Percentiles rank a stretch among this genome's conserved stretches.
phyloP scores from a whole-genome alignment of 176 grass and related monocot genomes.

The Zoysia pacifica region DNA sequence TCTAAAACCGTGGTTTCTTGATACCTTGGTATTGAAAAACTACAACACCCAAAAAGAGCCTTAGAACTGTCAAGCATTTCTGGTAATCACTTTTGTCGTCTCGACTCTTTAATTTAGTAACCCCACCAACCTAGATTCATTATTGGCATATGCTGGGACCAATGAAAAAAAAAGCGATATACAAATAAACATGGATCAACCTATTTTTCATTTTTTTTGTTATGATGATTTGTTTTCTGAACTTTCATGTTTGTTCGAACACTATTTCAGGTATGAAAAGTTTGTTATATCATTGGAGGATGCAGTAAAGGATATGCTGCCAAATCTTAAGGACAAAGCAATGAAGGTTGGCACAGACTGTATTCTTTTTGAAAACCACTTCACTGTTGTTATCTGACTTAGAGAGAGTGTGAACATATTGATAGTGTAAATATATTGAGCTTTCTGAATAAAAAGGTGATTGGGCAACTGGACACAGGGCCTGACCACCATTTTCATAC shows the following conservation, averaged over 20 bases:
- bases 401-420: no score
- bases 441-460: background rate
- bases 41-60: no score
- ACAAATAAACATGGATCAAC: background rate
- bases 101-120: constrained; percentile 12
- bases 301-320: constrained; percentile 94
- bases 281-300: constrained; percentile 92
- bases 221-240: background rate
- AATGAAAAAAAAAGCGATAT: background rate
- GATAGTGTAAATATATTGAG: background rate
- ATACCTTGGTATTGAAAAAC: no score
- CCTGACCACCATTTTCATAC: constrained; percentile 11
- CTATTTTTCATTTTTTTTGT: constrained; percentile 18
- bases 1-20: no score
- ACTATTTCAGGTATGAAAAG: constrained; percentile 76
- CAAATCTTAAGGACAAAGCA: constrained; percentile 95
- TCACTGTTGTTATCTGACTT: background rate
- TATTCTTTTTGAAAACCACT: constrained; percentile 25
- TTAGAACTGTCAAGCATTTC: constrained; percentile 12
- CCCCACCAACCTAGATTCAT: constrained; percentile 4
- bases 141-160: background rate
- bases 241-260: constrained; percentile 24
- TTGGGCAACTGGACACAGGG: constrained; percentile 5
- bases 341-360: constrained; percentile 71
- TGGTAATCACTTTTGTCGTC: background rate